Evolutionary conservation across 352 stramenopile genomes (phyloP), one percentile per base, ranked within the genome.

Genomic region (Phytophthora cajani): DNA sequence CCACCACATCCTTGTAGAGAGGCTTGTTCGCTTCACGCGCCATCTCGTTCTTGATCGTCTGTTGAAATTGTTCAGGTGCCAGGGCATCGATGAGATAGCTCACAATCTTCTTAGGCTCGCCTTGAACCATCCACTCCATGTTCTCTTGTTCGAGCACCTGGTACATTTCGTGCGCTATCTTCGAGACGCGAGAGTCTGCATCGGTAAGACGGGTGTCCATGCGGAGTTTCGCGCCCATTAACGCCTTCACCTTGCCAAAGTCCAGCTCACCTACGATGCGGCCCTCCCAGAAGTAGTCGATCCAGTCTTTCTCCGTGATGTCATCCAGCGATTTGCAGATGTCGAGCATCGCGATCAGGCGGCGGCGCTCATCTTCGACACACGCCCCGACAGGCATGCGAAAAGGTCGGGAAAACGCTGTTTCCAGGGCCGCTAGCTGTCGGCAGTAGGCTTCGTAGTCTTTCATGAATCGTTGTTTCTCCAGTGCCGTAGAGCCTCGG

Each of bases 371-470:
- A 46, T 46, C 38, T 46, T 46, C 38, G 17, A 46, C 38, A 46
- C 38, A 46, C 1, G 38, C 38, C 19, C 38, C 38, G 38, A 46
- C 38, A 12, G 38, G 38, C 38, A 46, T 46, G 2, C 38, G 38
- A 12, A 46, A 46, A 12, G 38, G 38, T 10, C 38, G 38, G 10
- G 19, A n/a, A 12, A 46, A 46, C 5, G 38, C 38, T 12, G 7
- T 46, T 12, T 46, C 38, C 38, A n/a, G 5, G 38, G 38, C 38
- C 38, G 38, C 16, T 46, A 46, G 38, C 16, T 70, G 63, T 21
- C 63, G 19, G 32, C 55, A 64, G 11, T 70, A 70, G 17, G 63
- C 36, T 16, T 64, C 55, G 7, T 60, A 64, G 17, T 49, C 33
- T 11, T 60, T 63, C 55, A 64, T 70, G 46, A 70, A 64, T 10